Conservation (phyloP, 108 stramenopile genomes). For the Stephanodiscus minutulus region DNA sequence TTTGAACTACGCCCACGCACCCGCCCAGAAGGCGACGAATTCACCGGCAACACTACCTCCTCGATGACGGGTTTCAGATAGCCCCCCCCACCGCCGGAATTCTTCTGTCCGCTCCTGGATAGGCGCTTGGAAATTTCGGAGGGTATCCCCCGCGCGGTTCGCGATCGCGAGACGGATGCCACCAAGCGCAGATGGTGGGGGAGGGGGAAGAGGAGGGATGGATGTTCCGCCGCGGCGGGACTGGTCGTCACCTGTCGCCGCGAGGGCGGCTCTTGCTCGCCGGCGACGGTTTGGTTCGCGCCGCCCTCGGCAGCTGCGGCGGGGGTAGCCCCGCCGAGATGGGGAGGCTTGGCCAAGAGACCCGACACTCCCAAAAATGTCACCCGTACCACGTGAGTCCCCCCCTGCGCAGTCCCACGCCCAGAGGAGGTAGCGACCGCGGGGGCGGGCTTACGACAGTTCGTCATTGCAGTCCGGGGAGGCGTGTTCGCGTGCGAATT, state of each 20-base stretch:
- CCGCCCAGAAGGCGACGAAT: background rate
- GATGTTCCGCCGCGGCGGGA: slow-evolving; percentile 1
- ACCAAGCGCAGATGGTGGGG: slow-evolving; percentile 22
- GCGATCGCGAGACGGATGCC: slow-evolving; percentile 27
- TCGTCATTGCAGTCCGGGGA: too few relatives aligned
- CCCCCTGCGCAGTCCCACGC: too few relatives aligned
- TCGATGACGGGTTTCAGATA: background rate
- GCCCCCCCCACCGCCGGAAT: background rate
- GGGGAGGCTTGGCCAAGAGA: slow-evolving; percentile 16
- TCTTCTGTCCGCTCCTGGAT: background rate
- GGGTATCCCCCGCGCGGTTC: slow-evolving; percentile 27
- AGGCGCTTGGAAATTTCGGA: slow-evolving; percentile 22
- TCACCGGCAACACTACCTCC: background rate
- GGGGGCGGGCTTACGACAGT: too few relatives aligned
- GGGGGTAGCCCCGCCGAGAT: background rate
- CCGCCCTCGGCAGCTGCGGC: background rate
- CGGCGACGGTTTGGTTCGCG: background rate
- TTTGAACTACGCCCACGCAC: background rate
- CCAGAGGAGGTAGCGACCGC: too few relatives aligned
- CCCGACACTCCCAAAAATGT: slow-evolving; percentile 37
- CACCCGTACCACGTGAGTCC: slow-evolving; percentile 33
- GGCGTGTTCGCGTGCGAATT: too few relatives aligned
- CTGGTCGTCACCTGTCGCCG: background rate
- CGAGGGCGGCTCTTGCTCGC: background rate
- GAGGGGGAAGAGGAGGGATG: slow-evolving; percentile 26